These are phyloP conservation scores for Myriangium duriaei DNA, from an alignment of 2,329 filamentous ascomycete genomes.

Conservation along the genomic window DNA sequence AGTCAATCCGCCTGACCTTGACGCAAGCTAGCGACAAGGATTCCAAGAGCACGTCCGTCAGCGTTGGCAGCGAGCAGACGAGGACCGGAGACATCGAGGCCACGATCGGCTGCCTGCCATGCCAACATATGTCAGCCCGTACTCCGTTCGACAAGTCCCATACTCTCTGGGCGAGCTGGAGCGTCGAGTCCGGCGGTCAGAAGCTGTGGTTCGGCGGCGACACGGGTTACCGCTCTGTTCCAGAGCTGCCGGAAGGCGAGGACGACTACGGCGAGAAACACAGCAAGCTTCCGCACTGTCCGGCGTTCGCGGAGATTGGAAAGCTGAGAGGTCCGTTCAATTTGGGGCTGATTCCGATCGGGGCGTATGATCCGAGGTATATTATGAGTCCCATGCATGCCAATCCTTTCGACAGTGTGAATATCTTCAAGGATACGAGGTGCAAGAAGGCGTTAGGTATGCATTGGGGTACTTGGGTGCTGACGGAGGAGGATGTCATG, in stretches of 20 bases:
- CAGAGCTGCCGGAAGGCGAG: slow-evolving; percentile 44
- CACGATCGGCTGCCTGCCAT: slow-evolving; percentile 64
- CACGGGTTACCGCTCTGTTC: slow-evolving; percentile 77
- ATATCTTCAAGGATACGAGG: slow-evolving; percentile 75
- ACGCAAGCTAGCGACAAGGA: slow-evolving; percentile 20
- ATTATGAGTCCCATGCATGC: slow-evolving; percentile 75
- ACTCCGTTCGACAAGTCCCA: slow-evolving; percentile 54
- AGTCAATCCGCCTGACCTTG: slow-evolving; percentile 62
- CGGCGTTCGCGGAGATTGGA: slow-evolving; percentile 78
- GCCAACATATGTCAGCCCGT: slow-evolving; percentile 69
- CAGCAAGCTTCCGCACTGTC: slow-evolving; percentile 54
- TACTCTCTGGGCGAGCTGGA: slow-evolving; percentile 86
- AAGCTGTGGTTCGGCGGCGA: slow-evolving; percentile 81
- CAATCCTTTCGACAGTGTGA: slow-evolving; percentile 74
- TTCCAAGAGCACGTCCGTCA: slow-evolving; percentile 1
- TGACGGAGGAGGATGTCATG: slow-evolving; percentile 73
- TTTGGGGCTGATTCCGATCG: slow-evolving; percentile 84
- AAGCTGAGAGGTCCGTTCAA: slow-evolving; percentile 72
- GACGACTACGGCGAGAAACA: slow-evolving; percentile 64
- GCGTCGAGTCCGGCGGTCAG: slow-evolving; percentile 56
- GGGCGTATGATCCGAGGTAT: slow-evolving; percentile 64
- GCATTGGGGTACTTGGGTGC: slow-evolving; percentile 80
- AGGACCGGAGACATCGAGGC: slow-evolving; percentile 46
- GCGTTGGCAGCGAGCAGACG: slow-evolving; percentile 4
- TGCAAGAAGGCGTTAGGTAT: slow-evolving; percentile 73